Base-by-base conservation (phyloP, 108 stramenopile species). In the Skeletonema costatum region DNA sequence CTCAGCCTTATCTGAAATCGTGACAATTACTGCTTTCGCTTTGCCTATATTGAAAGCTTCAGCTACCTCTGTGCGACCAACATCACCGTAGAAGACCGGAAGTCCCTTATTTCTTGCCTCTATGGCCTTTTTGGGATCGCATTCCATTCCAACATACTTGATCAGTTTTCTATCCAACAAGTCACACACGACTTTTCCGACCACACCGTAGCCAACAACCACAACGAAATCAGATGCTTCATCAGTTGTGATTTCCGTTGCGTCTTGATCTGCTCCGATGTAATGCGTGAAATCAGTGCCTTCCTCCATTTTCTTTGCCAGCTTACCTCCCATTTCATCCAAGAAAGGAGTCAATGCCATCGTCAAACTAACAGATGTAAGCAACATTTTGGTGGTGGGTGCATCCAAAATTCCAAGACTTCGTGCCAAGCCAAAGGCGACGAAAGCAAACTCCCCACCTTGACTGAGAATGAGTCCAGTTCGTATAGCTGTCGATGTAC, bases 381-480 rank as follows among this genome's bases (percentile, higher is more conserved):
- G 72, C 74, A 98, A 68, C 39, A 98, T 76, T 71, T 97, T 97
- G 46, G 96, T 94, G 21, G 90, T 91, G 29, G 83, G 67, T 42
- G 82, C 74, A 61, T 87, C 84, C 21, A 98, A 80, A 77, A 93
- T 93, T 2, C 92, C 94, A 35, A 97, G 78, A 14, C 89, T 83
- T 58, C 95, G 85, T 5, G 98, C 98, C 68, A 97, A 71, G 17
- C 93, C 97, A 75, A 98, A 97, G 2, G 98, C 96, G 14, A 98
- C 98, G 60, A 98, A 98, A n/a, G 97, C 98, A 83, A 98, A 98
- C 78, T 98, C 98, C 53, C 98, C 98, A 11, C 95, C 98, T 82
- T 97, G 98, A 70, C 88, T 87, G 33, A 97, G 82, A 71, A 98
- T 93, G 42, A 98, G 81, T 5, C 97, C 98, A 31, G 91, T 93